Evolutionary conservation across 768 basidiomycete species (phyloP).

Genomic region (Lactarius deliciosus): DNA sequence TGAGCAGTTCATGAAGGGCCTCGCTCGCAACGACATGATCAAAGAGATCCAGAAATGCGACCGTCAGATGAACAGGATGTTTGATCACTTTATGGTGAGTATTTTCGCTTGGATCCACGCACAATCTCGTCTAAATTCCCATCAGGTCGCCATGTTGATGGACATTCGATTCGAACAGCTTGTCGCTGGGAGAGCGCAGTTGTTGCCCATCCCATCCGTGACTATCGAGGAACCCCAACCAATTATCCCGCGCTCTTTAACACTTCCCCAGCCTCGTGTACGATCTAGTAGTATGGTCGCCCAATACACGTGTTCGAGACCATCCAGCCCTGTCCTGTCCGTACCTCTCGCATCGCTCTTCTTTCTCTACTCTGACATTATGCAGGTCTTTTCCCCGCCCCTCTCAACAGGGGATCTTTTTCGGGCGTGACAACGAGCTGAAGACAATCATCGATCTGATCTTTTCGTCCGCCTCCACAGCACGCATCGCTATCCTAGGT

Average conservation of each 20-base stretch:
- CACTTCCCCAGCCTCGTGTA: neutral
- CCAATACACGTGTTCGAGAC: neutral
- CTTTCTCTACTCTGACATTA: neutral
- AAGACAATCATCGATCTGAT: constrained; percentile 15
- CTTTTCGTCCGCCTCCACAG: constrained; percentile 1
- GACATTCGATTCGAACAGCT: constrained; percentile 23
- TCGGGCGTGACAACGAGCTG: constrained; percentile 24
- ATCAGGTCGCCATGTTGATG: constrained; percentile 14
- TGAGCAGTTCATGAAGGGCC: constrained; percentile 10
- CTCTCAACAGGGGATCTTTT: constrained; percentile 17
- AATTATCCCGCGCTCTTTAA: neutral
- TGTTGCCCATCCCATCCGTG: neutral
- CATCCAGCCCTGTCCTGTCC: constrained; percentile 11
- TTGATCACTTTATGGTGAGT: constrained; percentile 19
- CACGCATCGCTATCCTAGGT: constrained; percentile 32
- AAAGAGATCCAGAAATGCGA: constrained; percentile 19
- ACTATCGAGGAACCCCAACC: neutral
- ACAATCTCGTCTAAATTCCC: neutral
- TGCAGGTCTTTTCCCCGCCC: constrained; percentile 14
- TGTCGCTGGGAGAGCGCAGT: constrained; percentile 13
- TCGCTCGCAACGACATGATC: constrained; percentile 17
- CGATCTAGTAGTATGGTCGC: neutral
- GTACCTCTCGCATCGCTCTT: neutral
- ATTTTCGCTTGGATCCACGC: neutral
- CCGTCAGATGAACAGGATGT: constrained; percentile 20